These are phyloP conservation scores for Hawksworthiomyces lignivorus DNA, from an alignment of 2,329 filamentous ascomycete genomes.

Conservation along the genomic window DNA sequence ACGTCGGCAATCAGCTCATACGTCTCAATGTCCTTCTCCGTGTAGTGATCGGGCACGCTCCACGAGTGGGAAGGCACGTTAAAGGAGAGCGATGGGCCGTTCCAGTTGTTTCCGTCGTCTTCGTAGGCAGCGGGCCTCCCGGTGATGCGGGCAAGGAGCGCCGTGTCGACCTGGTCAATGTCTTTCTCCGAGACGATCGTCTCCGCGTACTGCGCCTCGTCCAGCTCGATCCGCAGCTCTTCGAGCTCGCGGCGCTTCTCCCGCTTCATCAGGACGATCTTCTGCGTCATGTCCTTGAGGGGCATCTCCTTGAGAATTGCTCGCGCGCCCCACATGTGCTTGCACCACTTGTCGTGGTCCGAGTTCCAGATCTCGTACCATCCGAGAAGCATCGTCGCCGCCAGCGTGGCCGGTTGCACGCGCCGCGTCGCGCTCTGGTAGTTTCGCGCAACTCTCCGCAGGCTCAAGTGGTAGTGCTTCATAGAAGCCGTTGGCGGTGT, in stretches of 20 bases:
- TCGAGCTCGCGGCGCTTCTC: constrained; percentile 44
- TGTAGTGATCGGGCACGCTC: constrained; percentile 19
- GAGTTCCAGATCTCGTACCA: constrained; percentile 95
- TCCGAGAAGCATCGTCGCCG: constrained; percentile 74
- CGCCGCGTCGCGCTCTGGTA: constrained; percentile 63
- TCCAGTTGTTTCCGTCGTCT: constrained; percentile 18
- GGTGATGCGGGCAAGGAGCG: constrained; percentile 33
- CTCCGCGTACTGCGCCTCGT: background rate
- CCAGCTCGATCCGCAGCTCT: constrained; percentile 21
- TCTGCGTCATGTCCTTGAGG: constrained; percentile 62
- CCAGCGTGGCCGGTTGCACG: constrained; percentile 73
- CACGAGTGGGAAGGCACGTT: background rate
- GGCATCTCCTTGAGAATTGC: constrained; percentile 79
- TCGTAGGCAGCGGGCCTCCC: constrained; percentile 31
- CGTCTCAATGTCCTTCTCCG: constrained; percentile 62
- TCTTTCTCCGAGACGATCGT: constrained; percentile 18
- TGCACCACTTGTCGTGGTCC: constrained; percentile 93
- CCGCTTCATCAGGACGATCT: constrained; percentile 58
- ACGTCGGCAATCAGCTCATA: constrained; percentile 79
- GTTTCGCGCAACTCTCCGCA: constrained; percentile 69
- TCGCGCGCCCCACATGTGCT: constrained; percentile 76
- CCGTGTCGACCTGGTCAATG: constrained; percentile 33
- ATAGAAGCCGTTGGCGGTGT: constrained; percentile 71
- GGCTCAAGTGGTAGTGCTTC: constrained; percentile 83
- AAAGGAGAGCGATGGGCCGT: background rate